Conservation (phyloP, 1,284 basidiomycete genomes). For the Stereum hirsutum region DNA sequence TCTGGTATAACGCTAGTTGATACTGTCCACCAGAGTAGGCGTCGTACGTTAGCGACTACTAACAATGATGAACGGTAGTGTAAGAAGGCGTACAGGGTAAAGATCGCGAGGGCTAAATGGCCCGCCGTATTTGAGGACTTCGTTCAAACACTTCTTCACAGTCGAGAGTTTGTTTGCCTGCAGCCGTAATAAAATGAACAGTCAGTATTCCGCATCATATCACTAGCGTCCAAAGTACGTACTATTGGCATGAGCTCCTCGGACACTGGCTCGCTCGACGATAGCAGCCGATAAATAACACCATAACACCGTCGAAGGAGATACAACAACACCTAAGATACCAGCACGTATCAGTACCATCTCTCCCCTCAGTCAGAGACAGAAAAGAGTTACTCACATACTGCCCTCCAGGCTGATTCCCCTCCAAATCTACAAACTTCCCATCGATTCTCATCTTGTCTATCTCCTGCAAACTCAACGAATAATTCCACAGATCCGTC, state of each 20-base stretch:
- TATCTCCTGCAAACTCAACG: constrained; percentile 90
- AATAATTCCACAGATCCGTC: constrained; percentile 94
- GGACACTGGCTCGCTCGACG: constrained; percentile 98
- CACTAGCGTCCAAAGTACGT: constrained; percentile 23
- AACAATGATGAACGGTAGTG: background rate
- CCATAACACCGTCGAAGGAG: constrained; percentile 93
- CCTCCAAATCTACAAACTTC: constrained; percentile 93
- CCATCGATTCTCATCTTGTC: constrained; percentile 96
- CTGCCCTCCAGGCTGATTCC: constrained; percentile 86
- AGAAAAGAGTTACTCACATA: constrained; percentile 47
- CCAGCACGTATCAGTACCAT: constrained; percentile 3
- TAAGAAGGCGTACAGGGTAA: constrained; percentile 59
- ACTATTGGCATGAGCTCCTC: constrained; percentile 97
- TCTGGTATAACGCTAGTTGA: constrained; percentile 92
- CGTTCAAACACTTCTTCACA: constrained; percentile 94
- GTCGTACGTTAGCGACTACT: constrained; percentile 4
- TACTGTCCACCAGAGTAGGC: constrained; percentile 58
- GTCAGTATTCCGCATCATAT: background rate
- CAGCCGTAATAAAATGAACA: constrained; percentile 3
- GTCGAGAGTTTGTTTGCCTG: constrained; percentile 91
- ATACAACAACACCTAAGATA: constrained; percentile 90
- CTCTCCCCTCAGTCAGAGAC: background rate
- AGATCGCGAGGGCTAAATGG: constrained; percentile 93
- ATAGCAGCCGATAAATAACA: constrained; percentile 88
- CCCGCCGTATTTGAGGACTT: constrained; percentile 95